Evolutionary conservation across 495 filamentous ascomycete species (phyloP).

Genomic region (Annulohypoxylon nitens): DNA sequence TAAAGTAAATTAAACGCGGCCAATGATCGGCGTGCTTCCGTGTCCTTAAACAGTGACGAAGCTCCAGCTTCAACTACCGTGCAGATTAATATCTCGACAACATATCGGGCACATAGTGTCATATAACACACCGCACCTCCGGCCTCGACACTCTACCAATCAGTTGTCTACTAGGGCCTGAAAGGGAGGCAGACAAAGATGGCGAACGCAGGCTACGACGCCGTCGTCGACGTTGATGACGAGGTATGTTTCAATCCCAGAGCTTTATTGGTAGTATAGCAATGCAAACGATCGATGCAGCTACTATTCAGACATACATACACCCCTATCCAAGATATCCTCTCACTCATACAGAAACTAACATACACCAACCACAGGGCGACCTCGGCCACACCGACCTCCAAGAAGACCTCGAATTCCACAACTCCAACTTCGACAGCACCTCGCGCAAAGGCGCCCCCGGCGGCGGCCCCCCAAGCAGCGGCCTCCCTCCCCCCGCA

Average conservation of each 20-base stretch:
- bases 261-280: slow-evolving; percentile 17
- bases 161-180: not conserved
- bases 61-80: slow-evolving; percentile 14
- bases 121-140: not conserved
- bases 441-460: slow-evolving; percentile 65
- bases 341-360: not conserved
- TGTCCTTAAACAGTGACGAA: slow-evolving; percentile 40
- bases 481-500: slow-evolving; percentile 72
- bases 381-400: slow-evolving; percentile 98
- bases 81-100: slow-evolving; percentile 13
- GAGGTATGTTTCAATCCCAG: slow-evolving; percentile 70
- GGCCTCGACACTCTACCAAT: not conserved
- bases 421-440: slow-evolving; percentile 79
- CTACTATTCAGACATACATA: slow-evolving; percentile 3
- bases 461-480: slow-evolving; percentile 53
- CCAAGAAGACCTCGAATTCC: slow-evolving; percentile 98
- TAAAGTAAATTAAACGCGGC: slow-evolving; percentile 34
- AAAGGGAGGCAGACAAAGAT: slow-evolving; percentile 60
- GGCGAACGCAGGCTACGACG: slow-evolving; percentile 92
- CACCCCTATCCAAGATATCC: not conserved
- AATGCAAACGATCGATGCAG: not conserved
- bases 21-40: slow-evolving; percentile 45
- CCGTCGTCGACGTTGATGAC: slow-evolving; percentile 95
- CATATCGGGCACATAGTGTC: slow-evolving; percentile 5
- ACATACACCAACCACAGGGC: slow-evolving; percentile 67